A percentile compares a stretch with the other conserved stretches of the same genome.
Evolutionary conservation across 2,329 filamentous ascomycete genomes (phyloP).

Genomic region (Gaeumannomyces sp.): DNA sequence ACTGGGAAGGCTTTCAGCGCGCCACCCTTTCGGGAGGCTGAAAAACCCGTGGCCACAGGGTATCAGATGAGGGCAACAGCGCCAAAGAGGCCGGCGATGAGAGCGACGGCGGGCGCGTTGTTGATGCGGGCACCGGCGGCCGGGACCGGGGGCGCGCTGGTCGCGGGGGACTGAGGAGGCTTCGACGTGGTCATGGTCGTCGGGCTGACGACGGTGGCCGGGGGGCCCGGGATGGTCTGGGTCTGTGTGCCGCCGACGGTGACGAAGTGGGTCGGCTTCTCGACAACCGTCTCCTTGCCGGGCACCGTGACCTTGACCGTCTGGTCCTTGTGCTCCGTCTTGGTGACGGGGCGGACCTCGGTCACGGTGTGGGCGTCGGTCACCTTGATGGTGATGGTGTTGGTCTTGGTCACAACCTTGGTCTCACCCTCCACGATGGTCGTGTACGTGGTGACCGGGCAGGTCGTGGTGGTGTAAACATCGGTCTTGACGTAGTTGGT

Average conservation of each 20-base stretch:
- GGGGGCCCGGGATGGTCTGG: conserved; percentile 18
- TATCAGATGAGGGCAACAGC: conserved; percentile 30
- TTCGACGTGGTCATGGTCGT: conserved; percentile 20
- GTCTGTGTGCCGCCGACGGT: conserved; percentile 28
- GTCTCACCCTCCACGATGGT: conserved; percentile 37
- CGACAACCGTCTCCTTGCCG: conserved; percentile 27
- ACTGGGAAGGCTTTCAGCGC: too few relatives aligned
- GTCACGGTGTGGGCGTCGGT: conserved; percentile 31
- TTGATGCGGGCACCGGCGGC: conserved; percentile 26
- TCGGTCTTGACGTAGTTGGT: conserved; percentile 12
- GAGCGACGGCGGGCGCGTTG: conserved; percentile 26
- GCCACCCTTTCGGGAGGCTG: conserved; percentile 1
- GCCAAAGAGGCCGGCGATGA: conserved; percentile 32
- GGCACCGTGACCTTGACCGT: conserved; percentile 34
- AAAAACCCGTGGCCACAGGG: not conserved
- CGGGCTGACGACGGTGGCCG: conserved; percentile 25
- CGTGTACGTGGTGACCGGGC: conserved; percentile 33
- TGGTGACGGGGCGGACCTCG: conserved; percentile 34
- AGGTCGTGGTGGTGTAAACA: conserved; percentile 32
- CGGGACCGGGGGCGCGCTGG: conserved; percentile 17
- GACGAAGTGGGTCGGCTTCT: conserved; percentile 24
- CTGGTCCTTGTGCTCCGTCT: conserved; percentile 31
- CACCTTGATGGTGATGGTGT: conserved; percentile 32
- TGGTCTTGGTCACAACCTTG: conserved; percentile 35
- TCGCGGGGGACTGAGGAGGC: conserved; percentile 10